Conservation (phyloP, 768 basidiomycete species). For the Leccinum uliginosum region DNA sequence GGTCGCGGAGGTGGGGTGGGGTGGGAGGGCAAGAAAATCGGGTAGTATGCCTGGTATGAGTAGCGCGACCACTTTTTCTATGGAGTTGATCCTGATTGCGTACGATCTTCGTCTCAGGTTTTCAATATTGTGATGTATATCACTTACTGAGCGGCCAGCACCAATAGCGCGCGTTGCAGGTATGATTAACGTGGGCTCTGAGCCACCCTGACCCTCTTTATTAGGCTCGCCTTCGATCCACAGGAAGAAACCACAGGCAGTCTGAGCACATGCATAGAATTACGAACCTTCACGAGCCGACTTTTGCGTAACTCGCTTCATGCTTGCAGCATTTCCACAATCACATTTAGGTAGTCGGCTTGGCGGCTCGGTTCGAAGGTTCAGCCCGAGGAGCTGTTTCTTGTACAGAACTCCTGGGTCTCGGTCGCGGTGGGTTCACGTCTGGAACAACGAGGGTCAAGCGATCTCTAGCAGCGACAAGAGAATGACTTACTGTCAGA, state of each 20-base stretch:
- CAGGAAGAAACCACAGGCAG: slow-evolving; percentile 47
- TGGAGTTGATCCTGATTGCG: slow-evolving; percentile 30
- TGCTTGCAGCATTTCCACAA: slow-evolving; percentile 39
- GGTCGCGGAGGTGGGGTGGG: slow-evolving; percentile 65
- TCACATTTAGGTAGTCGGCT: slow-evolving; percentile 32
- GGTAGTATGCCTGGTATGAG: slow-evolving; percentile 86
- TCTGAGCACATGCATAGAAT: slow-evolving; percentile 45
- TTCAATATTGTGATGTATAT: not conserved
- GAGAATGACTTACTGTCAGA: slow-evolving; percentile 5
- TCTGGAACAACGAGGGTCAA: slow-evolving; percentile 1
- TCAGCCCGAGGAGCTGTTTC: slow-evolving; percentile 6
- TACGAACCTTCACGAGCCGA: slow-evolving; percentile 39
- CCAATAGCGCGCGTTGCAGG: slow-evolving; percentile 38
- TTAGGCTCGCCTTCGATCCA: slow-evolving; percentile 36
- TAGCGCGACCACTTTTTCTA: slow-evolving; percentile 75
- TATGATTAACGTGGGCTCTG: slow-evolving; percentile 18
- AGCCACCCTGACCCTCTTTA: not conserved
- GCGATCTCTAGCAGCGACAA: not conserved
- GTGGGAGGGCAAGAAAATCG: slow-evolving; percentile 66
- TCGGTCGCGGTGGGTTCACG: slow-evolving; percentile 4
- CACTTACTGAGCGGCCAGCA: slow-evolving; percentile 22
- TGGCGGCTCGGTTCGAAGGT: slow-evolving; percentile 8
- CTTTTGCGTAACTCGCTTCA: slow-evolving; percentile 42
- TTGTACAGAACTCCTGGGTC: slow-evolving; percentile 9
- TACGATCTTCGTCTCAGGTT: not conserved